These are phyloP conservation scores for Fraxinus greggii DNA, from an alignment of 305 asterid genomes.

Conservation along the genomic window DNA sequence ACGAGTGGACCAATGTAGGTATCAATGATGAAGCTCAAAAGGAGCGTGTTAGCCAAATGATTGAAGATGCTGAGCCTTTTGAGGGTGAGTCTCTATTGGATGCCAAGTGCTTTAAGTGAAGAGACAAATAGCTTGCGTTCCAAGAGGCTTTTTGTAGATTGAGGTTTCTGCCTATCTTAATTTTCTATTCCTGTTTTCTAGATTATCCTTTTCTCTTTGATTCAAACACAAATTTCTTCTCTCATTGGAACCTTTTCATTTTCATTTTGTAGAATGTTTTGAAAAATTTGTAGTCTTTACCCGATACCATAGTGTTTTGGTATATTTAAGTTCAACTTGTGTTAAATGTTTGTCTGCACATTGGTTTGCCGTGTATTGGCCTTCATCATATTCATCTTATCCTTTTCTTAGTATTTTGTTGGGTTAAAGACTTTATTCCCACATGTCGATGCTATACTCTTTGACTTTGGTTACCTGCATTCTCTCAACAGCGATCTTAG, in stretches of 20 bases:
- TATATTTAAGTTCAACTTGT: not conserved
- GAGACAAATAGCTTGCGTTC: constrained; percentile 7
- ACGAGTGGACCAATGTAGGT: constrained; percentile 78
- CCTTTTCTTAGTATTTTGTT: too few species aligned
- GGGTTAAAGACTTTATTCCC: too few species aligned
- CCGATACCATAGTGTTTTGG: not conserved
- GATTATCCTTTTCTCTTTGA: too few species aligned
- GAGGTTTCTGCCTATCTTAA: constrained; percentile 23
- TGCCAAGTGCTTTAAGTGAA: constrained; percentile 45
- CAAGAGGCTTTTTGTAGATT: constrained; percentile 6
- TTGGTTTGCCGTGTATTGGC: too few species aligned
- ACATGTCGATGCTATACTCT: too few species aligned
- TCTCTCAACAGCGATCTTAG: too few species aligned
- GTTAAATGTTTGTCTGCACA: too few species aligned
- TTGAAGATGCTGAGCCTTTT: constrained; percentile 88
- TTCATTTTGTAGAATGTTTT: constrained; percentile 24
- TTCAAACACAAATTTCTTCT: too few species aligned
- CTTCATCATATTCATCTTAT: too few species aligned
- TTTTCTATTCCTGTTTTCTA: not conserved
- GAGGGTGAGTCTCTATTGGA: constrained; percentile 63
- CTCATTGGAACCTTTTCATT: not conserved
- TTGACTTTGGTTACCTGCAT: too few species aligned
- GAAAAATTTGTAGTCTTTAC: not conserved
- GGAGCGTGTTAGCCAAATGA: constrained; percentile 85
- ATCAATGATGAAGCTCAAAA: constrained; percentile 76